Percentiles rank a stretch among this genome's conserved stretches.
Conservation (phyloP, 1,284 basidiomycete genomes). For the Apiotrichum porosum region DNA sequence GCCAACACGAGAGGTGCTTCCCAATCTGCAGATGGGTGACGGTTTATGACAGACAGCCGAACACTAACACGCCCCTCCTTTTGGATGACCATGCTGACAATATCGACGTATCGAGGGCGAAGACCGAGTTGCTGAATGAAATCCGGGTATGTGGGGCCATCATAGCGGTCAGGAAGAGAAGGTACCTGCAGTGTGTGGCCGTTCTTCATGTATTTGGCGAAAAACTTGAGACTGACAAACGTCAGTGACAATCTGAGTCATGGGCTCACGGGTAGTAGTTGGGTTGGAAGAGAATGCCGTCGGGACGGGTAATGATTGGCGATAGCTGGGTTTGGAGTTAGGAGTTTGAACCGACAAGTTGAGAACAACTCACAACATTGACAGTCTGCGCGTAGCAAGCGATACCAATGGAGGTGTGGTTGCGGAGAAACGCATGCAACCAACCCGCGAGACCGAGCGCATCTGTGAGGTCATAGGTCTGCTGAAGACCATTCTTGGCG, state of each 20-base stretch:
- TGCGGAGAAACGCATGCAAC: slow-evolving; percentile 61
- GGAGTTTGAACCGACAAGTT: too few relatives aligned
- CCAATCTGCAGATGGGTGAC: slow-evolving; percentile 38
- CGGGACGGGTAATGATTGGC: slow-evolving; percentile 35
- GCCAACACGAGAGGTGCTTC: slow-evolving; percentile 18
- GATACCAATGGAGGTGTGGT: slow-evolving; percentile 59
- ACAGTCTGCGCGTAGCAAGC: slow-evolving; percentile 62
- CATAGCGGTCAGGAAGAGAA: slow-evolving; percentile 30
- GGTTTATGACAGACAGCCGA: slow-evolving; percentile 36
- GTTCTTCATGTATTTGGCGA: slow-evolving; percentile 37
- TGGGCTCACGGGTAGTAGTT: slow-evolving; percentile 33
- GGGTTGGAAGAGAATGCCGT: slow-evolving; percentile 2
- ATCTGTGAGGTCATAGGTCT: slow-evolving; percentile 59
- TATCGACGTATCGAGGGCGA: slow-evolving; percentile 36
- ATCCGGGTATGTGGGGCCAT: slow-evolving; percentile 33
- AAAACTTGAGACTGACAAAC: slow-evolving; percentile 26
- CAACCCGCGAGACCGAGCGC: slow-evolving; percentile 60
- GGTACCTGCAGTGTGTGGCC: slow-evolving; percentile 31
- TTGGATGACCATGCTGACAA: slow-evolving; percentile 20
- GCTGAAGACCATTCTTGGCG: slow-evolving; percentile 54
- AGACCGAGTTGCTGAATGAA: slow-evolving; percentile 33
- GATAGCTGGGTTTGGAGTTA: too few relatives aligned
- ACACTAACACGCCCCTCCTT: slow-evolving; percentile 23
- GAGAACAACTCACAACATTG: slow-evolving; percentile 43
- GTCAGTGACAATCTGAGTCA: too few relatives aligned